Evolutionary conservation across 2,329 filamentous ascomycete species (phyloP), one percentile per base, ranked within the genome.

Genomic region (Corniculantispora saksenae): DNA sequence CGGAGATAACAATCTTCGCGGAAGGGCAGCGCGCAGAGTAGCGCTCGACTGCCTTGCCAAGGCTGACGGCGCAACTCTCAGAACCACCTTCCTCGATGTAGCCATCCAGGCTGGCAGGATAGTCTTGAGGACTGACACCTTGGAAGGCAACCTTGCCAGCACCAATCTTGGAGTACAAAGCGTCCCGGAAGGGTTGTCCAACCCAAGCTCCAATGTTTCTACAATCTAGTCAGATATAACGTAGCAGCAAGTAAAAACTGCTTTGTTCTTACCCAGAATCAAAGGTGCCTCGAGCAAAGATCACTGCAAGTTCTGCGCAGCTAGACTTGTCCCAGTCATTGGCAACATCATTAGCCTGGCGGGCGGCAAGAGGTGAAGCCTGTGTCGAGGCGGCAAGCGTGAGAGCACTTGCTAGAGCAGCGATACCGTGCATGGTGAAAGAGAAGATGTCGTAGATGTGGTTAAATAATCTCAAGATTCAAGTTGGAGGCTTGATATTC

Each of bases 191-290:
- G 8, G 66, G 66, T 15, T 48, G 56, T 32, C 66, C 66, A 40
- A 67, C 66, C 57, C 58, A 67, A 21, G 62, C 57, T n/a, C 66
- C 66, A 29, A 67, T 67, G 35, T 67, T 67, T 27, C 65, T 66
- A 27, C 7, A 53, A 19, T 32, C 32, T 5, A 25, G 51, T 32
- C 15, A 35, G 27, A 8, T 35, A 2, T 32, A 10, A 5, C 10
- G 32, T 6, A 32, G 9, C 38, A 43, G 38, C 38, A 4, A 43
- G 5, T 7, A 9, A 19, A n/a, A 10, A 50, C 5, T 53, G 5
- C 32, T 32, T 32, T 32, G 10, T 32, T 10, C 32, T 32, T 32
- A 66, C 65, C 66, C 66, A 59, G 66, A 61, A 40, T 67, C 66
- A 54, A 67, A 65, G 5, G 66, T 67, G 3, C 66, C 66, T 13